Evolutionary conservation across 2,329 filamentous ascomycete genomes (phyloP).

Genomic region (Aspergillus aculeatus): DNA sequence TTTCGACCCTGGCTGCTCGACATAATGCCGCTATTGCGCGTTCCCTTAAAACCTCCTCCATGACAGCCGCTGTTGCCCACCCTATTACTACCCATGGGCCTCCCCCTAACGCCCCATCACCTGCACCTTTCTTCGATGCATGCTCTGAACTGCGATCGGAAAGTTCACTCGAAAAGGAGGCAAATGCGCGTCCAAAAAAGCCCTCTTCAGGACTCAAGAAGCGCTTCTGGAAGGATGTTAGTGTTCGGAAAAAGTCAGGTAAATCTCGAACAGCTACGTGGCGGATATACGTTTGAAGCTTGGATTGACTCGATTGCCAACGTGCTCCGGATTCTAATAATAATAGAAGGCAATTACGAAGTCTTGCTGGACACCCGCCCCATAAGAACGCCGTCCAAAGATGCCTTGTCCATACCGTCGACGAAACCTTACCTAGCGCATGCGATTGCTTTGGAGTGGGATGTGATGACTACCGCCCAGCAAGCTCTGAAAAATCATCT

Average conservation of each 20-base stretch:
- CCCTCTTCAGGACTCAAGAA: constrained; percentile 54
- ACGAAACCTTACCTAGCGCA: constrained; percentile 79
- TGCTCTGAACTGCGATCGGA: constrained; percentile 48
- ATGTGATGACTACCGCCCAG: constrained; percentile 74
- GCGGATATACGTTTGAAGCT: not conserved
- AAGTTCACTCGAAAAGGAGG: constrained; percentile 29
- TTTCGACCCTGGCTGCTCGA: constrained; percentile 14
- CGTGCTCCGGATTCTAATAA: not conserved
- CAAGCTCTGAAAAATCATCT: constrained; percentile 84
- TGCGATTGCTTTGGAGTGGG: constrained; percentile 91
- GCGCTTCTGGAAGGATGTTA: constrained; percentile 87
- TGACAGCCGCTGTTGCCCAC: constrained; percentile 54
- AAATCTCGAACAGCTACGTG: constrained; percentile 16
- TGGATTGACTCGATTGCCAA: constrained; percentile 7
- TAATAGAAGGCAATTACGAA: constrained; percentile 51
- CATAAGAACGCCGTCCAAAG: constrained; percentile 71
- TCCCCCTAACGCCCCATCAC: constrained; percentile 57
- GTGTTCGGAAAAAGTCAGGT: constrained; percentile 67
- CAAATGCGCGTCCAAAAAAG: constrained; percentile 30
- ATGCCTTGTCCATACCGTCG: constrained; percentile 70
- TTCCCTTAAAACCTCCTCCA: constrained; percentile 34
- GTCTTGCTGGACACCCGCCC: constrained; percentile 76
- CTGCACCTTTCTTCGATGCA: constrained; percentile 50
- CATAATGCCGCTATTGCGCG: constrained; percentile 23
- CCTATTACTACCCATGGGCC: constrained; percentile 60